phyloP scores from a whole-genome alignment of 2,329 filamentous ascomycete genomes.

The Monilinia fructigena region DNA sequence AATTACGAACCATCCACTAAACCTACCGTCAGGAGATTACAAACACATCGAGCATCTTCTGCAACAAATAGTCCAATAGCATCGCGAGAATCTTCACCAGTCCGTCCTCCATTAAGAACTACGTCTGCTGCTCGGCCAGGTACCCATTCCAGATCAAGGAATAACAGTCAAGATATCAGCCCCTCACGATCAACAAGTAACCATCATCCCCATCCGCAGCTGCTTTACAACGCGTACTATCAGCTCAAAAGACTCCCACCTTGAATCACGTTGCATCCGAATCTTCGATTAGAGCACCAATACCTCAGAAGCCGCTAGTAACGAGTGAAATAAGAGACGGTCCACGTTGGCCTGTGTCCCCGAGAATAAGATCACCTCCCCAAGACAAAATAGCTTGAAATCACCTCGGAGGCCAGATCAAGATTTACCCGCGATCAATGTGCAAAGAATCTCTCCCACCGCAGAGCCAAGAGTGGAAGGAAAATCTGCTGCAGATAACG shows the following conservation, averaged over 20 bases:
- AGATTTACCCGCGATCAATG: conserved; percentile 53
- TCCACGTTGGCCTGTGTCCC: conserved; percentile 74
- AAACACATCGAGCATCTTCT: conserved; percentile 39
- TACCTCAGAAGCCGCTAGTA: conserved; percentile 60
- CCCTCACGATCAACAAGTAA: conserved; percentile 53
- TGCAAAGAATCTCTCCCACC: conserved; percentile 48
- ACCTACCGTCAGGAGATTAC: conserved; percentile 35
- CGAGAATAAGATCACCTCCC: conserved; percentile 76
- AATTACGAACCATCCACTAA: conserved; percentile 32
- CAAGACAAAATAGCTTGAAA: conserved; percentile 50
- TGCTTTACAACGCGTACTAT: conserved; percentile 65
- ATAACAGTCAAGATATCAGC: conserved; percentile 66
- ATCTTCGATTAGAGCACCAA: conserved; percentile 57
- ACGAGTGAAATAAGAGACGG: conserved; percentile 52
- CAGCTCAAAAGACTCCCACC: conserved; percentile 62
- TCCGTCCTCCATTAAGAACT: conserved; percentile 36
- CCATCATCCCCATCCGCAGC: conserved; percentile 60
- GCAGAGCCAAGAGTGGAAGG: conserved; percentile 42
- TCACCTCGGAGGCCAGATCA: conserved; percentile 50
- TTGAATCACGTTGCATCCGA: conserved; percentile 63
- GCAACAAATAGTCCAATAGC: conserved; percentile 47
- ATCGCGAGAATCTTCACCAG: conserved; percentile 50
- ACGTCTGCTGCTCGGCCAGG: conserved; percentile 31
- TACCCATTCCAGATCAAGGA: conserved; percentile 55
- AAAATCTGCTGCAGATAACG: conserved; percentile 30